These are phyloP conservation scores for Encephalitozoon cuniculi DNA, from an alignment of 371 early-diverging fungal species.

Conservation along the genomic window DNA sequence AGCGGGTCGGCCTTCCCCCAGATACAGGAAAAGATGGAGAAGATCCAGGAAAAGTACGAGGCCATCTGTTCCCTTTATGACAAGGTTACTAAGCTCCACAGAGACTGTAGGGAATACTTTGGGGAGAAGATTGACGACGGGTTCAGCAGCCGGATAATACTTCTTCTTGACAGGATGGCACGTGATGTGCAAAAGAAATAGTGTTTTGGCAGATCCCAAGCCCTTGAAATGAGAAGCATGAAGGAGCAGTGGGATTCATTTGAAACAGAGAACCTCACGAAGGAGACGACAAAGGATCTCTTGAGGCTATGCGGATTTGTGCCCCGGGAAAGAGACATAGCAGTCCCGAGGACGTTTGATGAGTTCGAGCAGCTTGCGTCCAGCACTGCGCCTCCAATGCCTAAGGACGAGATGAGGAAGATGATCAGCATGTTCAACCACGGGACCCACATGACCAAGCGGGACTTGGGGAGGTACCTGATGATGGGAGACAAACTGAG, in stretches of 20 bases:
- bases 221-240: neutral
- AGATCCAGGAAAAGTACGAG: neutral
- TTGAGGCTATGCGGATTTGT: slow-evolving; percentile 28
- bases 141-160: neutral
- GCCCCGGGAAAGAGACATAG: neutral
- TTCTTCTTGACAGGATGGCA: neutral
- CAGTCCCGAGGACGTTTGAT: slow-evolving; percentile 18
- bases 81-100: neutral
- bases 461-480: slow-evolving; percentile 13
- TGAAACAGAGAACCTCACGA: neutral
- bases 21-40: slow-evolving; percentile 2
- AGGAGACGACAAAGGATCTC: slow-evolving; percentile 15
- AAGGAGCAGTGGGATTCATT: slow-evolving; percentile 24
- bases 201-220: neutral
- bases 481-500: slow-evolving; percentile 26
- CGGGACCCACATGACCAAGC: neutral
- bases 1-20: neutral
- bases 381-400: neutral
- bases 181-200: neutral
- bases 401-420: slow-evolving; percentile 18
- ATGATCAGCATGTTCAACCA: neutral
- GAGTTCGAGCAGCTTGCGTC: slow-evolving; percentile 8
- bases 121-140: neutral
- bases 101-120: slow-evolving; percentile 1
- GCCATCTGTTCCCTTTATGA: neutral